These are phyloP conservation scores for Colletotrichum lini DNA, from an alignment of 2,329 filamentous ascomycete species.

Conservation along the genomic window DNA sequence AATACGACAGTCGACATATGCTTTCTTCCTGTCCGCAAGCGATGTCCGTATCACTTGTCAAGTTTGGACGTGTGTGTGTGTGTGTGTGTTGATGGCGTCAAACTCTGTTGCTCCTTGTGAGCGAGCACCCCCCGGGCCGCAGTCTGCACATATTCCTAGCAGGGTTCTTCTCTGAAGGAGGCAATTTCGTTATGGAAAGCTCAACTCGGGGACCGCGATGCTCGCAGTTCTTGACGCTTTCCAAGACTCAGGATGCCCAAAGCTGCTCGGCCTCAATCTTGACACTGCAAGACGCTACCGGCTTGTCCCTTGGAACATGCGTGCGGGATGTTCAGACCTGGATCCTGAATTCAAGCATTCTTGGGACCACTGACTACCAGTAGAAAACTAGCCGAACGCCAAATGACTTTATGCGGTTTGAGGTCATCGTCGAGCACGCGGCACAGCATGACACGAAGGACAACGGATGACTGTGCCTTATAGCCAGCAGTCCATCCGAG, in stretches of 20 bases:
- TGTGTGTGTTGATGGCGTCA: not conserved
- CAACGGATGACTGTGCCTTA: conserved; percentile 19
- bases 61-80: not conserved
- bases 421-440: conserved; percentile 19
- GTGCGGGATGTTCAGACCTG: not conserved
- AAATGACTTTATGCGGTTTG: conserved; percentile 1
- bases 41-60: not conserved
- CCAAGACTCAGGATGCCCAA: not conserved
- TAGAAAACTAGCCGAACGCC: not conserved
- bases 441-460: conserved; percentile 12
- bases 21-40: not conserved
- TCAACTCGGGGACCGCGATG: not conserved
- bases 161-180: not conserved
- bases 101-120: not conserved
- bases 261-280: conserved; percentile 1
- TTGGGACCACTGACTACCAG: not conserved
- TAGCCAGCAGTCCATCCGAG: not conserved
- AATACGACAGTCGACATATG: not conserved
- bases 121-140: not conserved
- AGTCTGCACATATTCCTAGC: not conserved
- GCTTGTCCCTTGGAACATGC: not conserved
- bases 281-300: not conserved
- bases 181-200: not conserved
- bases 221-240: conserved; percentile 5
- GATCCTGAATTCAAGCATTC: not conserved